Percentiles rank a stretch among this genome's conserved stretches.
These are phyloP conservation scores for Teratosphaeria viscida DNA, from an alignment of 2,329 filamentous ascomycete species.

Conservation along the genomic window DNA sequence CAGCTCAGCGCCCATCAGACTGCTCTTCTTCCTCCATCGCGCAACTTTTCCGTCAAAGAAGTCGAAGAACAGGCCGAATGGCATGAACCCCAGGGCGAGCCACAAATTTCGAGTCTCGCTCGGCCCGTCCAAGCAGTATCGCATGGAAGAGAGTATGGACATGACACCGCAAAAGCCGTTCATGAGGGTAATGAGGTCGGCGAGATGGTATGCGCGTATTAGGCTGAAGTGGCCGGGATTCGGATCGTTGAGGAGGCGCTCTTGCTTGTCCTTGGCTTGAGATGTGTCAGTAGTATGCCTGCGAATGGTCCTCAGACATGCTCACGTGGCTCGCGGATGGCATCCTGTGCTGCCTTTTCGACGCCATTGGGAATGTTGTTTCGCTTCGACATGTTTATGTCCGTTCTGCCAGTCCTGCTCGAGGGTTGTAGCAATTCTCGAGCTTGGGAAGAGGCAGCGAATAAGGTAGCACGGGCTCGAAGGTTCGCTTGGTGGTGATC, in stretches of 20 bases:
- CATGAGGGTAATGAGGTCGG: constrained; percentile 73
- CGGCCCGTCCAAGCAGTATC: constrained; percentile 63
- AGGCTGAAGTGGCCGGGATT: constrained; percentile 62
- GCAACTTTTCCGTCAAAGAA: constrained; percentile 97
- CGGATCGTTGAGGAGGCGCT: constrained; percentile 53
- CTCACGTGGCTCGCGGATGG: constrained; percentile 30
- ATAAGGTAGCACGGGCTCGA: neutral
- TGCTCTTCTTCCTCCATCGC: constrained; percentile 92
- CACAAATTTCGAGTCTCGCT: constrained; percentile 63
- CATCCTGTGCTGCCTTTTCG: constrained; percentile 32
- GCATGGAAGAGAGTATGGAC: constrained; percentile 90
- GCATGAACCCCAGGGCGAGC: constrained; percentile 75
- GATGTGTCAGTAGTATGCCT: constrained; percentile 7
- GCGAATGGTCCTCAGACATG: neutral
- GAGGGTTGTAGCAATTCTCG: neutral
- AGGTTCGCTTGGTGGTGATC: neutral
- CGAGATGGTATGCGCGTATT: constrained; percentile 56
- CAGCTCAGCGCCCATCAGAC: constrained; percentile 93
- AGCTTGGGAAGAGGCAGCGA: neutral
- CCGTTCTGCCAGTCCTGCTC: neutral
- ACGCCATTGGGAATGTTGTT: constrained; percentile 42
- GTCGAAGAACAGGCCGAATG: constrained; percentile 92
- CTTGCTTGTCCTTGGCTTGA: constrained; percentile 63
- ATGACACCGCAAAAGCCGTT: constrained; percentile 84
- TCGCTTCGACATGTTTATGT: constrained; percentile 52